These are phyloP conservation scores for Penicillium bialowiezense DNA, from an alignment of 495 filamentous ascomycete genomes.

Conservation along the genomic window DNA sequence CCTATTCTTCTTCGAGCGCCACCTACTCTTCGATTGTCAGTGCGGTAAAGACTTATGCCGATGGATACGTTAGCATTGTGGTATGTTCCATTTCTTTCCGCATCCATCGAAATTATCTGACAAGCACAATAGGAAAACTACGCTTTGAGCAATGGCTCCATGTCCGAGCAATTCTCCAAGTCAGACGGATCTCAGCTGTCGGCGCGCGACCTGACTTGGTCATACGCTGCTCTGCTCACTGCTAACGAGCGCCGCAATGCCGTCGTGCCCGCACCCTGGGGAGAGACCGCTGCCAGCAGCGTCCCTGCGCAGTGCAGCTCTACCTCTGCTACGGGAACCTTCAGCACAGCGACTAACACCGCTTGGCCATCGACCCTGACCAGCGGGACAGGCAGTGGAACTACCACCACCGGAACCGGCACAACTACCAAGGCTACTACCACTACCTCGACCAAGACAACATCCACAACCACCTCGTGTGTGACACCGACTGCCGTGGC, in stretches of 20 bases:
- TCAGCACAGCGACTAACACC: conserved; percentile 52
- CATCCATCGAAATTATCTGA: neutral
- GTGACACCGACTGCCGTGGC: conserved; percentile 45
- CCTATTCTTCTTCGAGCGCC: conserved; percentile 42
- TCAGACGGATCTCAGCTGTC: conserved; percentile 50
- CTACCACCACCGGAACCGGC: conserved; percentile 3
- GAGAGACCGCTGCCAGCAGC: conserved; percentile 47
- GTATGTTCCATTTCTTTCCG: conserved; percentile 10
- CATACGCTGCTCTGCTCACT: conserved; percentile 48
- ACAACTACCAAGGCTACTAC: conserved; percentile 32
- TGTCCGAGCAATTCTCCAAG: conserved; percentile 61
- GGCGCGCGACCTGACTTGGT: conserved; percentile 54
- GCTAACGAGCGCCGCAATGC: conserved; percentile 49
- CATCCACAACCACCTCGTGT: conserved; percentile 35
- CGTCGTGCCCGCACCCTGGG: conserved; percentile 53
- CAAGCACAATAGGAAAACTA: conserved; percentile 31
- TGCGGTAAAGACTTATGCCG: conserved; percentile 60
- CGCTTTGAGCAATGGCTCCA: conserved; percentile 46
- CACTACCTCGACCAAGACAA: conserved; percentile 29
- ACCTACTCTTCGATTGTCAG: conserved; percentile 50
- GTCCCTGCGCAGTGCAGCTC: conserved; percentile 53
- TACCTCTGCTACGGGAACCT: conserved; percentile 55
- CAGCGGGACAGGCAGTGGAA: conserved; percentile 22
- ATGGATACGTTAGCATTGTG: conserved; percentile 58
- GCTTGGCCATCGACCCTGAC: conserved; percentile 56